These are phyloP conservation scores for Gossypium mustelinum DNA, from an alignment of 345 rosid genomes.

Conservation along the genomic window DNA sequence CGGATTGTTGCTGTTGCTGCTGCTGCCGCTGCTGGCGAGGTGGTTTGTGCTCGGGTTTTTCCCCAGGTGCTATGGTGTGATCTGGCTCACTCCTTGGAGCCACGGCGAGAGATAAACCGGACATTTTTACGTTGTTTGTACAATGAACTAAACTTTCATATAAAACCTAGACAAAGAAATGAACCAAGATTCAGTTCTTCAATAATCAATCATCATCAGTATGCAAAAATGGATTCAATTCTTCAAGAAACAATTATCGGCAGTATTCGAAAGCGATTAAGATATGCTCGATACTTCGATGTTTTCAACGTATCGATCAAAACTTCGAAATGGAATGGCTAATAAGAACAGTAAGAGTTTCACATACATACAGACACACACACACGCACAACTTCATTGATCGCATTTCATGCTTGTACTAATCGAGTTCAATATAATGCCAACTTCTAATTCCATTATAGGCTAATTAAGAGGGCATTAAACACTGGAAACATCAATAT, in stretches of 20 bases:
- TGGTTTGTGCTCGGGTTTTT: slow-evolving; percentile 26
- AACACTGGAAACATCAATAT: not conserved
- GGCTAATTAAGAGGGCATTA: not conserved
- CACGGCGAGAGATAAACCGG: slow-evolving; percentile 67
- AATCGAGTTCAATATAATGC: not conserved
- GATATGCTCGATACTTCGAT: not conserved
- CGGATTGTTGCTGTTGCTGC: slow-evolving; percentile 27
- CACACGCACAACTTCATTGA: not conserved
- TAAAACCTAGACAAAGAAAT: not conserved
- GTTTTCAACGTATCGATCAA: not conserved
- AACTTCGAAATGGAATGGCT: not conserved
- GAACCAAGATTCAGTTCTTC: not conserved
- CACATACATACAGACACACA: not conserved
- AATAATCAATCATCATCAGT: not conserved
- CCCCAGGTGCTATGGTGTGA: slow-evolving; percentile 15
- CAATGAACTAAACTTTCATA: not conserved
- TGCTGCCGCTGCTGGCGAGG: slow-evolving; percentile 13
- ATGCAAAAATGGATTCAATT: not conserved
- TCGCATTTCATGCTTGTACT: too few relatives aligned
- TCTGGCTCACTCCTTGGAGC: slow-evolving; percentile 40
- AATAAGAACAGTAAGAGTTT: not conserved
- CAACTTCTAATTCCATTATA: not conserved
- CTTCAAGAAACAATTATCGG: too few relatives aligned
- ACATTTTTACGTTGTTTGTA: slow-evolving; percentile 36
- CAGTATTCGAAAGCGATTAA: not conserved